A percentile compares a stretch with the other conserved stretches of the same genome.
Conservation (phyloP, 345 rosid genomes). For the Salix udensis region DNA sequence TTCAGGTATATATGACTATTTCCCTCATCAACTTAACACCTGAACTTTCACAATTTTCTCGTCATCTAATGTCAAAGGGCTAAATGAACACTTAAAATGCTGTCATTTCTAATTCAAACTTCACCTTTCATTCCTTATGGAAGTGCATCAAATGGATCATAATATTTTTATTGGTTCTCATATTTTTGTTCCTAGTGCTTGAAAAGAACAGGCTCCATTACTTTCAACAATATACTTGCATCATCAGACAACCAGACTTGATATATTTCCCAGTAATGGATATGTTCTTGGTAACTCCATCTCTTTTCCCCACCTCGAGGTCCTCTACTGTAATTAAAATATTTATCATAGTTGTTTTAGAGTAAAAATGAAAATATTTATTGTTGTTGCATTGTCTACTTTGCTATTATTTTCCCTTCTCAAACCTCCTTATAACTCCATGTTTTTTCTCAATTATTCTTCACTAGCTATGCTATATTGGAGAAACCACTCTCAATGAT, state of each 20-base stretch:
- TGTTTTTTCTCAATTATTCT: too few species aligned
- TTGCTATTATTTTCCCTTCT: too few species aligned
- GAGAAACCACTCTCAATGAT: too few species aligned
- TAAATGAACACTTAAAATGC: not conserved
- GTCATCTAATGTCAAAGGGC: not conserved
- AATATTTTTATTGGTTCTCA: not conserved
- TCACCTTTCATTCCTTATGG: not conserved
- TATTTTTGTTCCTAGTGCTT: not conserved
- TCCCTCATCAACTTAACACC: not conserved
- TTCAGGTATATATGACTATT: conserved; percentile 52
- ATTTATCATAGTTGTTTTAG: too few species aligned
- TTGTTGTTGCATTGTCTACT: too few species aligned
- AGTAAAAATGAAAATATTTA: too few species aligned
- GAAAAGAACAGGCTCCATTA: not conserved
- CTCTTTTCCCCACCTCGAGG: not conserved
- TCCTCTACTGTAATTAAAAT: too few species aligned
- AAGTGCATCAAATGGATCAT: not conserved
- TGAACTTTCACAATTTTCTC: not conserved
- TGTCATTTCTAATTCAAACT: too few species aligned
- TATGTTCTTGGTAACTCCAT: not conserved
- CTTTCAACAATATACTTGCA: not conserved
- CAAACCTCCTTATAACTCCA: too few species aligned
- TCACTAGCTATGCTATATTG: too few species aligned
- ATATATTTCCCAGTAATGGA: not conserved
- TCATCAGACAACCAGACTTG: not conserved